A percentile compares a stretch with the other conserved stretches of the same genome.
Evolutionary conservation across 2,329 filamentous ascomycete genomes (phyloP).

Genomic region (Harringtonia lauricola): DNA sequence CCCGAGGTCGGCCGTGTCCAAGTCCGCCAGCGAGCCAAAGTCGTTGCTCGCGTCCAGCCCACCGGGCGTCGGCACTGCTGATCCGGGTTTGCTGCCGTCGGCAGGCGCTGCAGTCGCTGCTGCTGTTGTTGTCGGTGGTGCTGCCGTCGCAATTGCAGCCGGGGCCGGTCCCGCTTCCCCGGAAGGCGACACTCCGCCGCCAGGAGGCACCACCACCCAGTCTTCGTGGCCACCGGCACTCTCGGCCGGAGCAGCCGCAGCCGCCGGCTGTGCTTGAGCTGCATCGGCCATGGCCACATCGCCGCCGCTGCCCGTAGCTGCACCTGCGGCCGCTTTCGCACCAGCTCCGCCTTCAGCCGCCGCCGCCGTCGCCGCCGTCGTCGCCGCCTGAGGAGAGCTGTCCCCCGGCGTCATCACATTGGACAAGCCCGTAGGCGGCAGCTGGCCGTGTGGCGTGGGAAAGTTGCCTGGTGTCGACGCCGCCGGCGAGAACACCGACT

Average conservation of each 20-base stretch:
- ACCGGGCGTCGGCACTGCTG: constrained; percentile 32
- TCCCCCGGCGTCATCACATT: constrained; percentile 40
- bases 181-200: constrained; percentile 33
- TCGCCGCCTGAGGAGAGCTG: constrained; percentile 19
- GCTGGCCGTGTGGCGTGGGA: constrained; percentile 30
- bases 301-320: neutral
- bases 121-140: neutral
- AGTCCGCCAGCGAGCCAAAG: constrained; percentile 51
- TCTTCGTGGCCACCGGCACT: constrained; percentile 48
- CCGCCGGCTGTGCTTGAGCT: constrained; percentile 23
- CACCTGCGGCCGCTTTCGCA: constrained; percentile 14
- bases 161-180: neutral
- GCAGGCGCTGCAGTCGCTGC: neutral
- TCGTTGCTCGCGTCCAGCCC: constrained; percentile 37
- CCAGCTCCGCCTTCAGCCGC: constrained; percentile 6
- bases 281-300: constrained; percentile 38
- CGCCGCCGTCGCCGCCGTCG: constrained; percentile 4
- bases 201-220: constrained; percentile 66
- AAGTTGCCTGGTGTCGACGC: constrained; percentile 49
- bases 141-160: neutral
- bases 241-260: constrained; percentile 22
- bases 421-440: constrained; percentile 31
- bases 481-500: constrained; percentile 46
- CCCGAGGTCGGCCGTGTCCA: constrained; percentile 58
- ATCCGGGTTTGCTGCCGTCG: constrained; percentile 24